Evolutionary conservation across 345 rosid genomes (phyloP).

Genomic region (Turritis glabra): DNA sequence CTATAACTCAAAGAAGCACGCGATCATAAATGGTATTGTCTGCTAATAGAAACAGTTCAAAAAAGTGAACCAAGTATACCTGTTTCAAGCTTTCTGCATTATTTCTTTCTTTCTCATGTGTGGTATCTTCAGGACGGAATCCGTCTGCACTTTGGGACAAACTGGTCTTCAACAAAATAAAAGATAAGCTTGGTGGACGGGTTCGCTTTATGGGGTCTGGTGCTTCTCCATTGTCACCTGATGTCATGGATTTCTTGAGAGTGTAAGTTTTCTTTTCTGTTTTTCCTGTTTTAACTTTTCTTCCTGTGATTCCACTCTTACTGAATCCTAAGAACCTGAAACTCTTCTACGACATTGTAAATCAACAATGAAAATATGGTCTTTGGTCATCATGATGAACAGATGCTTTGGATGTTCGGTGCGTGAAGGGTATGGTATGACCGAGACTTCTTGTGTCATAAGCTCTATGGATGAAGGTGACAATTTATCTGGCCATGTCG

Average conservation of each 20-base stretch:
- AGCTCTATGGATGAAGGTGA: conserved; percentile 68
- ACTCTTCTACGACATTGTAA: conserved; percentile 12
- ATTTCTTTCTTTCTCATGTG: conserved; percentile 12
- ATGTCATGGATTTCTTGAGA: conserved; percentile 78
- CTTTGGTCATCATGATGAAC: conserved; percentile 21
- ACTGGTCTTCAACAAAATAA: conserved; percentile 81
- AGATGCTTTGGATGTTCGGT: conserved; percentile 93
- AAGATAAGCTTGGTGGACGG: conserved; percentile 81
- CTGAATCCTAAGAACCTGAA: not conserved
- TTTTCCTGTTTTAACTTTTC: not conserved
- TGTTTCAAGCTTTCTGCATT: conserved; percentile 1
- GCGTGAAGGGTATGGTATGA: conserved; percentile 92
- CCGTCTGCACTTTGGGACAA: conserved; percentile 84
- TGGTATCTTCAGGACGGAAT: conserved; percentile 50
- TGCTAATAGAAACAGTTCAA: not conserved
- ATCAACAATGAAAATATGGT: not conserved
- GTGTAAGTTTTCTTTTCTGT: conserved; percentile 55
- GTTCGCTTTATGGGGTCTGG: conserved; percentile 77
- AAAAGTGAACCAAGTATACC: not conserved
- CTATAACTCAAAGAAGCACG: conserved; percentile 83
- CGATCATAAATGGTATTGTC: conserved; percentile 62
- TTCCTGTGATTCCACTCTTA: not conserved
- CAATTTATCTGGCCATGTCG: conserved; percentile 79
- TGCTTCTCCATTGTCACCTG: conserved; percentile 92
- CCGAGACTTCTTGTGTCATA: conserved; percentile 80